phyloP scores from a whole-genome alignment of 306 rosid species.

The Trifolium fragiferum region DNA sequence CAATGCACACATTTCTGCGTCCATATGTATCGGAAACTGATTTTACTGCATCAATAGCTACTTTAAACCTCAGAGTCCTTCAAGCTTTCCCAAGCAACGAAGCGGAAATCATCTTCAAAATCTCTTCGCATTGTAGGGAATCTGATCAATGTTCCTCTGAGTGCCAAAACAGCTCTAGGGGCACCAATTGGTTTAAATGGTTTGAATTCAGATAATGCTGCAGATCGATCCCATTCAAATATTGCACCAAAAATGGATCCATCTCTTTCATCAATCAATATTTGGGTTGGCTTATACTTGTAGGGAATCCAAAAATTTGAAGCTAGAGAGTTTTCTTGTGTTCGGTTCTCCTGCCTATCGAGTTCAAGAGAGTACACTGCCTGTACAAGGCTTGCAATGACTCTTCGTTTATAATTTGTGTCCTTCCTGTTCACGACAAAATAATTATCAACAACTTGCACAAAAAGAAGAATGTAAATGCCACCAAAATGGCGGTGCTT shows the following conservation, averaged over 20 bases:
- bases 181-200: conserved; percentile 78
- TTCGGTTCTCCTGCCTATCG: conserved; percentile 81
- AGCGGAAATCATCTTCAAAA: conserved; percentile 81
- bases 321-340: conserved; percentile 65
- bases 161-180: conserved; percentile 78
- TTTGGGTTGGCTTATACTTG: conserved; percentile 68
- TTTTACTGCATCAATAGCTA: conserved; percentile 59
- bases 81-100: no score
- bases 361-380: conserved; percentile 83
- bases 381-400: conserved; percentile 78
- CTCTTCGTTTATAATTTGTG: conserved; percentile 66
- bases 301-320: conserved; percentile 86
- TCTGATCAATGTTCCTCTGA: conserved; percentile 85
- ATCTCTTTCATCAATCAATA: conserved; percentile 79
- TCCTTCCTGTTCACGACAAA: conserved; percentile 63
- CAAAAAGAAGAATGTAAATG: conserved; percentile 15
- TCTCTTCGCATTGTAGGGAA: conserved; percentile 71
- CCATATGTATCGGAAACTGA: conserved; percentile 61
- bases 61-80: conserved; percentile 78
- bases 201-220: conserved; percentile 63
- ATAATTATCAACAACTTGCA: not conserved
- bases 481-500: conserved; percentile 7
- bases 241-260: conserved; percentile 89
- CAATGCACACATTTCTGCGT: conserved; percentile 72
- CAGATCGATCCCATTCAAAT: conserved; percentile 82